Conservation (phyloP, 495 filamentous ascomycete species). For the Evansstolkia leycettana region DNA sequence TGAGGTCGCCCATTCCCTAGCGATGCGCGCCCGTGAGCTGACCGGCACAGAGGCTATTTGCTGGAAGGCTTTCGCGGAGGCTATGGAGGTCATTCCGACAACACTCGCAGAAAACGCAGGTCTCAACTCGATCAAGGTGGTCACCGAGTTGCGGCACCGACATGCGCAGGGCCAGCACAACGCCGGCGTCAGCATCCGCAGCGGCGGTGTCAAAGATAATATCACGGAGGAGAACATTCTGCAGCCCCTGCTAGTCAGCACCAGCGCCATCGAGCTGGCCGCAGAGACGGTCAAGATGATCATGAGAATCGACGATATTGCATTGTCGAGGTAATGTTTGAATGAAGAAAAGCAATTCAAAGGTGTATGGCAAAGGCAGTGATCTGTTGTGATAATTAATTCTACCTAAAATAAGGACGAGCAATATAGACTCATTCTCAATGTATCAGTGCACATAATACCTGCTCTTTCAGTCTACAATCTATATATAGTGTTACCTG, state of each 20-base stretch:
- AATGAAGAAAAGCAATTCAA: neutral
- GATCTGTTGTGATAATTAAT: neutral
- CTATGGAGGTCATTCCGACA: constrained; percentile 93
- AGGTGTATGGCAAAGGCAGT: neutral
- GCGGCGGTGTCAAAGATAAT: constrained; percentile 86
- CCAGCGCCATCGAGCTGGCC: constrained; percentile 91
- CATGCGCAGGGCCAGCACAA: constrained; percentile 92
- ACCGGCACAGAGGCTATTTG: constrained; percentile 91
- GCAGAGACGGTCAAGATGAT: constrained; percentile 99
- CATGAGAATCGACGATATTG: constrained; percentile 92
- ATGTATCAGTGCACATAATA: constrained; percentile 5
- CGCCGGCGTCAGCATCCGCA: constrained; percentile 93
- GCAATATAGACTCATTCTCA: neutral
- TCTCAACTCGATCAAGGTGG: constrained; percentile 93
- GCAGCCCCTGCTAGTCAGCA: constrained; percentile 91
- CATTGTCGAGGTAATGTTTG: constrained; percentile 43
- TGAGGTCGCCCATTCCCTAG: constrained; percentile 74
- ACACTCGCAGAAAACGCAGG: constrained; percentile 96
- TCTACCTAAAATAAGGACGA: neutral
- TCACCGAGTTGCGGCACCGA: constrained; percentile 89
- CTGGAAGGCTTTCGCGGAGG: constrained; percentile 97
- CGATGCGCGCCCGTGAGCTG: constrained; percentile 67
- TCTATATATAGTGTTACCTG: too few species aligned
- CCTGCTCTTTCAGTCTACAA: constrained; percentile 2
- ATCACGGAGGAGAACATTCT: constrained; percentile 96